Evolutionary conservation across 768 basidiomycete species (phyloP), one percentile per base, ranked within the genome.

Genomic region (Panus rudis): DNA sequence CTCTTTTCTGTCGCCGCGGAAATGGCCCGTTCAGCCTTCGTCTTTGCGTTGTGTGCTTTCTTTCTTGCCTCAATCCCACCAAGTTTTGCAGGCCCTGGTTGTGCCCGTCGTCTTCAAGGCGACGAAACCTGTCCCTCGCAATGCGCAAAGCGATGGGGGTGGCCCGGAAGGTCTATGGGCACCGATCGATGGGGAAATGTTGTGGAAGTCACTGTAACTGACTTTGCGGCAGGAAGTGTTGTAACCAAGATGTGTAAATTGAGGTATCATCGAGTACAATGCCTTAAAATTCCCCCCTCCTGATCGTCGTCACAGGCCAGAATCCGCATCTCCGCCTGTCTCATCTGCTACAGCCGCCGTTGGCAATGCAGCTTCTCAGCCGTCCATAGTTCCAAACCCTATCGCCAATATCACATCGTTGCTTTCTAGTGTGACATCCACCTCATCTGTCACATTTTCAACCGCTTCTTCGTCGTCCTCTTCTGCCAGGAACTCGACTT

Each of bases 121-220:
- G 30, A 30, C 34, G 48, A 45, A 34, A 41, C 40, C 24, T 59
- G 57, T 41, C 22, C 51, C 11, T n/a, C 37, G 12, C 35, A 38
- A 12, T 65, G 60, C 49, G 47, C 35, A 20, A 33, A 42, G 32
- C 49, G 53, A 25, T 62, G 60, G 57, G 63, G 63, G 12, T 65
- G 69, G 66, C 60, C 69, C 12, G 73, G 73, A 16, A 52, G 53
- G 12, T 59, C 66, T 42, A 75, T 78, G 71, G 73, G 72, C 45
- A 64, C 61, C n/a, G 70, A 78, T 55, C 69, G 64, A 22, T 81
- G 78, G 78, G 78, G 78, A 37, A 43, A 51, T 14, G 53, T 57
- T 30, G 42, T 52, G 47, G 51, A 63, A 23, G 75, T 76, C 31
- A 67, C 76, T 51, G 54, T 64, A 39, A 63, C 69, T 20, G 62